These are phyloP conservation scores for Fagopyrum tataricum DNA, from an alignment of 148 eudicot species.

Conservation along the genomic window DNA sequence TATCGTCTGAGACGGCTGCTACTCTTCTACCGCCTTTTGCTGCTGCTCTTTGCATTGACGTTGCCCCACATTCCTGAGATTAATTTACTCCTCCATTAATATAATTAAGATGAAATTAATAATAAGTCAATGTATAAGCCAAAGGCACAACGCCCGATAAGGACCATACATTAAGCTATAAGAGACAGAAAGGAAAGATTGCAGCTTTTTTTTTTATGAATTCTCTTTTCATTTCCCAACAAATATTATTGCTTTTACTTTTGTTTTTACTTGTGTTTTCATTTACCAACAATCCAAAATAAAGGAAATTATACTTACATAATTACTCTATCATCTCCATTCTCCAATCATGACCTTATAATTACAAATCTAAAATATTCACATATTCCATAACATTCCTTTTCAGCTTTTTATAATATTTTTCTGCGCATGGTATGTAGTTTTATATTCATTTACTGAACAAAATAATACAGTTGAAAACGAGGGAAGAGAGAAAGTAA, in stretches of 20 bases:
- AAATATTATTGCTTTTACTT: conserved; percentile 29
- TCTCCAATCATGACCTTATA: conserved; percentile 10
- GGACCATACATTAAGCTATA: conserved; percentile 12
- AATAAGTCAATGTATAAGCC: neutral
- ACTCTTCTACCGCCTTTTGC: conserved; percentile 19
- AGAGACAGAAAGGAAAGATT: conserved; percentile 65
- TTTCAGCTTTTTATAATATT: neutral
- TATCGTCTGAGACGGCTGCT: conserved; percentile 16
- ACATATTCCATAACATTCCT: neutral
- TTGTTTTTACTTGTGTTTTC: neutral
- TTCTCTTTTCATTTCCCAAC: conserved; percentile 56
- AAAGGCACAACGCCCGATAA: neutral
- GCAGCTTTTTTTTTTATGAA: conserved; percentile 50
- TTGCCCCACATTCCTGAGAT: conserved; percentile 26
- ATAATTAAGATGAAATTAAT: neutral
- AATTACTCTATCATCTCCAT: conserved; percentile 1
- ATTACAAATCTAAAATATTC: neutral
- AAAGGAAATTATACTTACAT: neutral
- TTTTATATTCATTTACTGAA: neutral
- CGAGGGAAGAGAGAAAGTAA: neutral
- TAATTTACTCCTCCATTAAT: neutral
- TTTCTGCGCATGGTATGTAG: too few species aligned
- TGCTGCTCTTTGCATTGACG: conserved; percentile 24
- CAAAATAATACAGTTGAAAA: neutral
- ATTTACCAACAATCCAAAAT: neutral